A percentile compares a stretch with the other conserved stretches of the same genome.
phyloP scores from a whole-genome alignment of 331 rosid species.

The Quercus lobata region DNA sequence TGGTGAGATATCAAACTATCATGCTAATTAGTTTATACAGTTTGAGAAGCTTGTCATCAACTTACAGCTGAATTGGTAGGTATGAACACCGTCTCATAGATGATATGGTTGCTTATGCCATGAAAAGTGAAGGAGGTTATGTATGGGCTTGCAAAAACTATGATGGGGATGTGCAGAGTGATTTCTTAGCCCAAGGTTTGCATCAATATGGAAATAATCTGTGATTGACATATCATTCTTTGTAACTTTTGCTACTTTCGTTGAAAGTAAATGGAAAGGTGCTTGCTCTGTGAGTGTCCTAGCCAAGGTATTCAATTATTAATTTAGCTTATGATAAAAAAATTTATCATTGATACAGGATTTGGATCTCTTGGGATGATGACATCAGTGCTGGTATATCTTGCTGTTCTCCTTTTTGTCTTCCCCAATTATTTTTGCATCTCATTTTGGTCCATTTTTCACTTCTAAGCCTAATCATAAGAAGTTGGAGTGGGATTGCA shows the following conservation, averaged over 20 bases:
- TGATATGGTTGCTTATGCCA: constrained; percentile 98
- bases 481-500: constrained; percentile 27
- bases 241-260: constrained; percentile 12
- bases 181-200: constrained; percentile 92
- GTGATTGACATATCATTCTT: not conserved
- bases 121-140: constrained; percentile 97
- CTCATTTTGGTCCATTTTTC: not conserved
- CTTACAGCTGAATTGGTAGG: constrained; percentile 40
- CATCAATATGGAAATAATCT: not conserved
- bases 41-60: constrained; percentile 16
- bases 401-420: not conserved
- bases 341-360: constrained; percentile 48
- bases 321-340: constrained; percentile 9
- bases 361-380: constrained; percentile 78
- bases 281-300: not conserved
- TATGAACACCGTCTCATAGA: constrained; percentile 96
- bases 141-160: constrained; percentile 99
- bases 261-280: not conserved
- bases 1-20: constrained; percentile 50
- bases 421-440: not conserved
- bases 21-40: constrained; percentile 1
- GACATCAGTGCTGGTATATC: constrained; percentile 84
- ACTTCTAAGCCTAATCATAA: constrained; percentile 6
- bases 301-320: not conserved
- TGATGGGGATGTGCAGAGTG: constrained; percentile 99